phyloP scores from a whole-genome alignment of 2,329 filamentous ascomycete species.

The Aspergillus tubingensis region DNA sequence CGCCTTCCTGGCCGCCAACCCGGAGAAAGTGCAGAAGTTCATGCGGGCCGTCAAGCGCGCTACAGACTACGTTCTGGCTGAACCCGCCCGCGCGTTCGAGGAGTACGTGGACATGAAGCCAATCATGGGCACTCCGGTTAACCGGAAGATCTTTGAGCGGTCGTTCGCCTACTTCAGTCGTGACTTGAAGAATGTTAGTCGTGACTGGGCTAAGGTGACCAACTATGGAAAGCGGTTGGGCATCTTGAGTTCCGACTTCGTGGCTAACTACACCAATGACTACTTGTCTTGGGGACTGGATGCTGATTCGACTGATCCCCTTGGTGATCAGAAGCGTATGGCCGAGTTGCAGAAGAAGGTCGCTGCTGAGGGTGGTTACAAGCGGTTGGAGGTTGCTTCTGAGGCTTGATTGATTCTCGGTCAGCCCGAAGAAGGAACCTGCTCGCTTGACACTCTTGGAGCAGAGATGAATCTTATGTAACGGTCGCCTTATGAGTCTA shows the following conservation, averaged over 20 bases:
- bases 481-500: not conserved
- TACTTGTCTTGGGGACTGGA: constrained; percentile 68
- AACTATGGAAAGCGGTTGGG: constrained; percentile 72
- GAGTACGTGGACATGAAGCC: constrained; percentile 74
- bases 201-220: constrained; percentile 78
- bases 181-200: constrained; percentile 71
- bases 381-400: constrained; percentile 35
- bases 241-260: constrained; percentile 64
- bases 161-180: constrained; percentile 75
- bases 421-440: not conserved
- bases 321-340: constrained; percentile 75
- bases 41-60: constrained; percentile 72
- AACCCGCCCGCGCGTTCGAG: constrained; percentile 64
- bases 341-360: constrained; percentile 67
- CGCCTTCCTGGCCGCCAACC: constrained; percentile 65
- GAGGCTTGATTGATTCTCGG: constrained; percentile 22
- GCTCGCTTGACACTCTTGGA: not conserved
- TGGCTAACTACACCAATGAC: constrained; percentile 73
- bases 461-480: not conserved
- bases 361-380: constrained; percentile 63
- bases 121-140: constrained; percentile 66
- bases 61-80: constrained; percentile 69
- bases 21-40: constrained; percentile 67
- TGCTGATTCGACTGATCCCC: constrained; percentile 65
- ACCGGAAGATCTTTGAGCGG: constrained; percentile 78